Conservation (phyloP, 225 moss, liverwort and hornwort species). For the Marchantia paleacea region DNA sequence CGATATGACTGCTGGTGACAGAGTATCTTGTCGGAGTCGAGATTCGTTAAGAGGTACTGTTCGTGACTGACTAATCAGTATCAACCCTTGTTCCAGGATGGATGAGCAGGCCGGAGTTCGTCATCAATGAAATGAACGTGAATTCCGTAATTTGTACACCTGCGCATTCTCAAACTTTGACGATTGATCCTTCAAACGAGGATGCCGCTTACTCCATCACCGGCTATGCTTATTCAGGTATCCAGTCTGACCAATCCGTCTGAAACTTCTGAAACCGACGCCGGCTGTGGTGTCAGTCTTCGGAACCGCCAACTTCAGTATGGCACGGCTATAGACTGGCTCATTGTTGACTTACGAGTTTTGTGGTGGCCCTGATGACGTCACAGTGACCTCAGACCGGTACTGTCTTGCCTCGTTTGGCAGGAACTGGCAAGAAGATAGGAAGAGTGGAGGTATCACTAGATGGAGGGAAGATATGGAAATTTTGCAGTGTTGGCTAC, state of each 20-base stretch:
- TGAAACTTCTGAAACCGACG: not conserved
- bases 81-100: slow-evolving; percentile 29
- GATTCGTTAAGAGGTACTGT: no score
- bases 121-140: slow-evolving; percentile 44
- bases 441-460: slow-evolving; percentile 32
- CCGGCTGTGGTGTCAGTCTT: not conserved
- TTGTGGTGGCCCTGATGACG: not conserved
- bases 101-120: slow-evolving; percentile 37
- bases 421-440: slow-evolving; percentile 45
- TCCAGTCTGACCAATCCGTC: not conserved
- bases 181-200: slow-evolving; percentile 31
- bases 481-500: slow-evolving; percentile 28
- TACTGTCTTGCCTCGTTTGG: not conserved
- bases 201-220: slow-evolving; percentile 33
- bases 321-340: not conserved
- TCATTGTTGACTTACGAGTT: not conserved
- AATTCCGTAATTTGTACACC: slow-evolving; percentile 42
- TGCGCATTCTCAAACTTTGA: slow-evolving; percentile 35
- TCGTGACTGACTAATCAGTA: not conserved
- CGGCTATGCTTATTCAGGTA: slow-evolving; percentile 46
- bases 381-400: not conserved
- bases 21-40: not conserved
- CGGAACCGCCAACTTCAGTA: not conserved
- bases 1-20: not conserved
- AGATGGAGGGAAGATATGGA: slow-evolving; percentile 41